A percentile compares a stretch with the other conserved stretches of the same genome.
Evolutionary conservation across 352 stramenopile genomes (phyloP).

Genomic region (Globisporangium nagaii): DNA sequence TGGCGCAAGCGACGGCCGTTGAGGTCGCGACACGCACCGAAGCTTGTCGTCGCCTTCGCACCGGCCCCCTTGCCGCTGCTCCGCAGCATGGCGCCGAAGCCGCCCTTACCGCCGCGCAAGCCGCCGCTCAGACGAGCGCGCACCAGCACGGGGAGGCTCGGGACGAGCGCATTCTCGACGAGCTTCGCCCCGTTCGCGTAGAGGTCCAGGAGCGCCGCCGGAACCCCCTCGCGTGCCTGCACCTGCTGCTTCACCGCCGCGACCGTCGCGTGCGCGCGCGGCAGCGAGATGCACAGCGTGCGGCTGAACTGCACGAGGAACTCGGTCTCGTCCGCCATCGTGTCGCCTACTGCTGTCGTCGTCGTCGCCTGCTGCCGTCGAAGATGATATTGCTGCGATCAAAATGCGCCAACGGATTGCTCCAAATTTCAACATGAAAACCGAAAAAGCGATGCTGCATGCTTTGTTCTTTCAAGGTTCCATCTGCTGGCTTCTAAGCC

Average conservation of each 20-base stretch:
- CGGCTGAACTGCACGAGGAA: constrained; percentile 81
- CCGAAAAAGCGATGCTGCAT: too few species aligned
- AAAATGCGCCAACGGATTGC: too few species aligned
- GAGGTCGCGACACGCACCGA: constrained; percentile 75
- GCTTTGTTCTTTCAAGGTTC: too few species aligned
- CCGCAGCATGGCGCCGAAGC: constrained; percentile 82
- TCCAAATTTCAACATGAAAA: too few species aligned
- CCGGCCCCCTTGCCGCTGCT: constrained; percentile 72
- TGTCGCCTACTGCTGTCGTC: not conserved
- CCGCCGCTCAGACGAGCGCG: constrained; percentile 57
- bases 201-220: constrained; percentile 44
- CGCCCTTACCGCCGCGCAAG: constrained; percentile 73
- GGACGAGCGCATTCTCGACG: constrained; percentile 32
- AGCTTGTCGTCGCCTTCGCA: constrained; percentile 66
- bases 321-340: constrained; percentile 47
- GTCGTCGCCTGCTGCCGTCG: too few species aligned
- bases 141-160: constrained; percentile 46
- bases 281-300: constrained; percentile 70
- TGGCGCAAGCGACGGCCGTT: constrained; percentile 75
- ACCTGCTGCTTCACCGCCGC: constrained; percentile 33
- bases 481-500: too few species aligned
- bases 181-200: constrained; percentile 53
- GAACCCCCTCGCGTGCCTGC: constrained; percentile 39
- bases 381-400: too few species aligned
- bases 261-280: constrained; percentile 26